A percentile compares a stretch with the other conserved stretches of the same genome.
Evolutionary conservation across 2,329 filamentous ascomycete genomes (phyloP).

Genomic region (Dactylellina sp.): DNA sequence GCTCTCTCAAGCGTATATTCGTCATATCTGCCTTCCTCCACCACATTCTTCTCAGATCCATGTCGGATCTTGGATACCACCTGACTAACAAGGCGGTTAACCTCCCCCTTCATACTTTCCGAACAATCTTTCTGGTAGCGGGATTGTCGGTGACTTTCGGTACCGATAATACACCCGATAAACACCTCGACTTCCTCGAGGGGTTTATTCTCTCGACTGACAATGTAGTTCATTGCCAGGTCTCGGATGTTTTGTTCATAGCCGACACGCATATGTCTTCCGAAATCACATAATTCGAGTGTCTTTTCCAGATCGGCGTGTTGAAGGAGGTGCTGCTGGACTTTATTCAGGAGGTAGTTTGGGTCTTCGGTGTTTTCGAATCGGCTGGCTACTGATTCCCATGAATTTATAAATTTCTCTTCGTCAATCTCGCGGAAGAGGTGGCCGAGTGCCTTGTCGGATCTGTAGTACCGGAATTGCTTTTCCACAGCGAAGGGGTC

Average conservation of each 20-base stretch:
- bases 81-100: constrained; percentile 64
- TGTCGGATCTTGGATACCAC: constrained; percentile 66
- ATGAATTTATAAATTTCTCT: constrained; percentile 69
- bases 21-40: constrained; percentile 35
- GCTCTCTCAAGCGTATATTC: constrained; percentile 67
- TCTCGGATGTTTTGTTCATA: constrained; percentile 68
- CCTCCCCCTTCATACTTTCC: constrained; percentile 65
- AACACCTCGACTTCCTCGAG: constrained; percentile 70
- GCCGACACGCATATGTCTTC: constrained; percentile 22
- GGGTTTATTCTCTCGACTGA: constrained; percentile 62
- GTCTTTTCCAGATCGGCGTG: constrained; percentile 63
- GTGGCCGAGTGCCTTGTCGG: constrained; percentile 75
- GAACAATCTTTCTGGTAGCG: constrained; percentile 65
- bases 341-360: constrained; percentile 59
- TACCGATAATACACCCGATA: constrained; percentile 69
- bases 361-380: constrained; percentile 32
- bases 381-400: constrained; percentile 43
- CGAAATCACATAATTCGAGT: constrained; percentile 61
- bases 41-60: constrained; percentile 62
- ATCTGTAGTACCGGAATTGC: constrained; percentile 71
- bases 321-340: constrained; percentile 65
- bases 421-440: constrained; percentile 82
- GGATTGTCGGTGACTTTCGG: constrained; percentile 64
- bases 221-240: constrained; percentile 66
- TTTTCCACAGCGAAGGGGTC: constrained; percentile 28